Conservation (phyloP, 2,329 filamentous ascomycete genomes). For the Epichloe typhina region DNA sequence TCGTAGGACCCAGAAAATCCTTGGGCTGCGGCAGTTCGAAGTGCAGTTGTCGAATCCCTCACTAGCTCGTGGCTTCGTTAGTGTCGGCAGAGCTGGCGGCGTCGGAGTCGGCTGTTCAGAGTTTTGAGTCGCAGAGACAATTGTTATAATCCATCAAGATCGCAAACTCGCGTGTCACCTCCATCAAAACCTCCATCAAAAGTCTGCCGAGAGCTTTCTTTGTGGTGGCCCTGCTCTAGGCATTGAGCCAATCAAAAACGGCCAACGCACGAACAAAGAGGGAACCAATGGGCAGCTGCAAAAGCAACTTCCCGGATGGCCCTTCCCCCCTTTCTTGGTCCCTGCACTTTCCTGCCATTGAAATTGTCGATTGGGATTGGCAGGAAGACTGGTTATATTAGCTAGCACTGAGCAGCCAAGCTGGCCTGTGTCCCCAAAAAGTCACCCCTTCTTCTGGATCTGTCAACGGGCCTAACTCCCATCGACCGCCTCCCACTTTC, state of each 20-base stretch:
- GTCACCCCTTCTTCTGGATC: slow-evolving; percentile 20
- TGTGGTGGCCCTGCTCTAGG: slow-evolving; percentile 9
- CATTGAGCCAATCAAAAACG: slow-evolving; percentile 16
- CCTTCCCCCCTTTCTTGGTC: slow-evolving; percentile 31
- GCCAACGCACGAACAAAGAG: slow-evolving; percentile 14
- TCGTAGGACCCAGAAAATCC: neutral
- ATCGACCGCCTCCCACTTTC: slow-evolving; percentile 1
- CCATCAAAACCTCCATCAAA: slow-evolving; percentile 15
- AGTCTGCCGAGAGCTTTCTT: slow-evolving; percentile 17
- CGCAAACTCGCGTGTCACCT: slow-evolving; percentile 4
- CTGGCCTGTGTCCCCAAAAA: slow-evolving; percentile 21
- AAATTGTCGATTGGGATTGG: slow-evolving; percentile 37
- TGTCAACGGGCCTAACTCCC: slow-evolving; percentile 4
- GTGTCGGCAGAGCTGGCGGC: neutral
- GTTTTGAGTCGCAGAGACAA: neutral
- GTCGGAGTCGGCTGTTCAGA: neutral
- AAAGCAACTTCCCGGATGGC: slow-evolving; percentile 12
- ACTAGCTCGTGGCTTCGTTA: neutral
- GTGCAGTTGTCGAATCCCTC: neutral
- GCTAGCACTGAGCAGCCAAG: neutral
- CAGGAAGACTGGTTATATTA: slow-evolving; percentile 13
- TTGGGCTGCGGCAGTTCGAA: neutral
- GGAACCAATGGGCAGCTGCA: slow-evolving; percentile 18
- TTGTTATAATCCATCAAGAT: slow-evolving; percentile 10
- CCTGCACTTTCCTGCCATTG: slow-evolving; percentile 26